Evolutionary conservation across 2,329 filamentous ascomycete genomes (phyloP), one percentile per base, ranked within the genome.

Genomic region (Calonectria naviculata): DNA sequence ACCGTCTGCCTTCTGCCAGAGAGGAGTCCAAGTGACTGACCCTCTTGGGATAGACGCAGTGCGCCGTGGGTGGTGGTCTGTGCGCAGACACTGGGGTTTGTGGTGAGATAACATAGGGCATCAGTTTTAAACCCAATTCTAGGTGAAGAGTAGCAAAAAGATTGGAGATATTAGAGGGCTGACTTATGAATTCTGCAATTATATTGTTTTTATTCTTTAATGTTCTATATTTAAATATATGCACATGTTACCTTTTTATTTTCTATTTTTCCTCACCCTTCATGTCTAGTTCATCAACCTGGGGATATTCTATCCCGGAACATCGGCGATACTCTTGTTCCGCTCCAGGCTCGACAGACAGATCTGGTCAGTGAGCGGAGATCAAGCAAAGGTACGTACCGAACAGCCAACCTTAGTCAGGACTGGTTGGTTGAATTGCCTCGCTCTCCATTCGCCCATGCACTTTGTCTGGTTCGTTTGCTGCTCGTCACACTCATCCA

Each of bases 391-490:
- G 62, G 52, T 67, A 67, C 64, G 64, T 67, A 61, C 60, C 60
- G 46, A 67, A 47, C n/a, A 56, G 38, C 66, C 64, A 69, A 67
- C 46, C 68, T 73, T 74, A 74, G 68, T 73, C 66, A 74, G 65
- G 15, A 58, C 52, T 31, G 52, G 67, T 63, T 74, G 78, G 78
- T 79, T 79, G 75, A 79, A 79, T 79, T 79, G 77, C 74, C 77
- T 77, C 71, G 76, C 71, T 79, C 73, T 79, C 74, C 75, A 78
- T 78, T 79, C 75, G 77, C 70, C 74, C 76, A 78, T 73, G 75
- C 34, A 26, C 54, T 58, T 29, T 29, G 26, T 56, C 58, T 73
- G 72, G 34, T 54, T 36, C 19, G 62, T 69, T 31, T 54, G 60
- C 31, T 41, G 54, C 54, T 78, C 77, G 77, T 75, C 77, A 78